Percentiles rank a stretch among this genome's conserved stretches.
These are phyloP conservation scores for Coemansia asiatica DNA, from an alignment of 192 early-diverging fungal genomes.

Conservation along the genomic window DNA sequence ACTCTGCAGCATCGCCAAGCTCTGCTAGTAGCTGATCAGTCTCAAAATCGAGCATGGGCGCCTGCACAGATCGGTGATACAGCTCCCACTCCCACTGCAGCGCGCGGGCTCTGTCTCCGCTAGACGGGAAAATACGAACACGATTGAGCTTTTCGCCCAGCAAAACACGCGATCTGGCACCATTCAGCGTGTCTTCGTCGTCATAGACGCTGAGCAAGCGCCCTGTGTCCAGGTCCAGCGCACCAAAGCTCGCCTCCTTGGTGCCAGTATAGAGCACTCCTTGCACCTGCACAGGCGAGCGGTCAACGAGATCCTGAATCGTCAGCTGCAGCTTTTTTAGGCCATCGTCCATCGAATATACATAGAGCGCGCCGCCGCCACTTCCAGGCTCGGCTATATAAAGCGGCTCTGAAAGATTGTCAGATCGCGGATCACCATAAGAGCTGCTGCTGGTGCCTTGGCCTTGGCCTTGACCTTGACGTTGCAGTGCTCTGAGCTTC, in stretches of 20 bases:
- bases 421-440: constrained; percentile 1
- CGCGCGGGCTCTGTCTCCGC: background rate
- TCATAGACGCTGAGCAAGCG: constrained; percentile 62
- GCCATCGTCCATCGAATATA: constrained; percentile 35
- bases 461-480: constrained; percentile 9
- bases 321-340: constrained; percentile 65
- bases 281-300: constrained; percentile 58
- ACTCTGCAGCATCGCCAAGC: constrained; percentile 62
- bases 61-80: constrained; percentile 33
- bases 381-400: constrained; percentile 55
- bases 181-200: constrained; percentile 8
- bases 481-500: background rate
- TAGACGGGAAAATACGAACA: constrained; percentile 34
- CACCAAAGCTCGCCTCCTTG: constrained; percentile 67
- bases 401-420: constrained; percentile 22
- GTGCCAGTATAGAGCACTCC: constrained; percentile 66
- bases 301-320: constrained; percentile 68
- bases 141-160: constrained; percentile 40
- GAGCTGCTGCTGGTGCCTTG: background rate
- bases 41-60: constrained; percentile 38
- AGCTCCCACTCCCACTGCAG: constrained; percentile 43
- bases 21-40: constrained; percentile 37
- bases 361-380: constrained; percentile 48
- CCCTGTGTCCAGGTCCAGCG: constrained; percentile 69
- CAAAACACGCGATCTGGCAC: constrained; percentile 21